These are phyloP conservation scores for Primulina tabacum DNA, from an alignment of 257 asterid species.

Conservation along the genomic window DNA sequence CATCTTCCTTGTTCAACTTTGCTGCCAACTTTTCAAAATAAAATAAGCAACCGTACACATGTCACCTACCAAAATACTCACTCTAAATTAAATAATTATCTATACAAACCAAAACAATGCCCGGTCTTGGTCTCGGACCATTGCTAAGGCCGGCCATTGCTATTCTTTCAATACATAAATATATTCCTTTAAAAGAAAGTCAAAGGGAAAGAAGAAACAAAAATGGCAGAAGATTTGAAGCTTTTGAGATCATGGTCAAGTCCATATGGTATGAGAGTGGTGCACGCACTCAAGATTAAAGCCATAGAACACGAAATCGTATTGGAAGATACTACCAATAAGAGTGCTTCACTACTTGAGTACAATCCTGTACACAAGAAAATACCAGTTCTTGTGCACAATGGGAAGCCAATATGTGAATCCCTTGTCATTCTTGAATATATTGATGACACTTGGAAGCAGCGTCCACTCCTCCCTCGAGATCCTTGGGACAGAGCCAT, in stretches of 20 bases:
- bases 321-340: conserved; percentile 49
- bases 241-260: conserved; percentile 76
- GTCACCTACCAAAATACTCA: too few species aligned
- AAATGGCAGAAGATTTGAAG: conserved; percentile 66
- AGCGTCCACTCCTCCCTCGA: conserved; percentile 53
- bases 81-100: too few species aligned
- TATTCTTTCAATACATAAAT: conserved; percentile 2
- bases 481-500: conserved; percentile 61
- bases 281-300: conserved; percentile 57
- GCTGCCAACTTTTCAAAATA: too few species aligned
- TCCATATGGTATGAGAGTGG: conserved; percentile 46
- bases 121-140: too few species aligned
- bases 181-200: background rate
- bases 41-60: too few species aligned
- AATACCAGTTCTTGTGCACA: conserved; percentile 67
- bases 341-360: conserved; percentile 52
- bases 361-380: conserved; percentile 58
- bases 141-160: too few species aligned
- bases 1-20: too few species aligned
- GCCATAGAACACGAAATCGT: conserved; percentile 47
- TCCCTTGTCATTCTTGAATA: conserved; percentile 76
- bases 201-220: conserved; percentile 6
- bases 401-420: conserved; percentile 64
- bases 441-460: conserved; percentile 67
- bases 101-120: too few species aligned